Conservation (phyloP, 2,329 filamentous ascomycete genomes). For the Xylariaceae sp. region DNA sequence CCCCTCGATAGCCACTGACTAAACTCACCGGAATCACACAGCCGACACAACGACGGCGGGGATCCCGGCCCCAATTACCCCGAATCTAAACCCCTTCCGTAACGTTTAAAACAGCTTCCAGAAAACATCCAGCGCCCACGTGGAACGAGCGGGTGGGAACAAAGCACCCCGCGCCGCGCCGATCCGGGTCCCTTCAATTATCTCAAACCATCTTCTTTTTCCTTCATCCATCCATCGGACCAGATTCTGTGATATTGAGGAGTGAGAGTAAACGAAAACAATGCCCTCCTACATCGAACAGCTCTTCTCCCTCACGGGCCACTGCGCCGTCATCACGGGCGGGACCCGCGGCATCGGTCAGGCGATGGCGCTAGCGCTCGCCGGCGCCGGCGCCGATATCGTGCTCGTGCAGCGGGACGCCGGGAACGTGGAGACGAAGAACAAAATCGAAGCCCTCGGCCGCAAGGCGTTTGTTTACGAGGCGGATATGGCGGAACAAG, state of each 20-base stretch:
- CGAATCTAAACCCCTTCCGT: not conserved
- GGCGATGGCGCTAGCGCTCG: conserved; percentile 51
- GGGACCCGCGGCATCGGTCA: conserved; percentile 53
- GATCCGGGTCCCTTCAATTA: not conserved
- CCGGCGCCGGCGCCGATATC: conserved; percentile 51
- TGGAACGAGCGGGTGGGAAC: not conserved
- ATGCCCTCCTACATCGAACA: conserved; percentile 22
- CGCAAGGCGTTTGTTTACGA: conserved; percentile 62
- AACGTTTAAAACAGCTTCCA: not conserved
- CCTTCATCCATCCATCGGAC: not conserved
- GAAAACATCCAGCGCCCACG: not conserved
- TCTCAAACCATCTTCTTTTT: too few relatives aligned
- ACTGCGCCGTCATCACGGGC: conserved; percentile 51
- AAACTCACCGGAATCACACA: too few relatives aligned
- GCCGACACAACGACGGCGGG: too few relatives aligned
- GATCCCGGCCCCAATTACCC: not conserved
- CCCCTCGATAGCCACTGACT: too few relatives aligned
- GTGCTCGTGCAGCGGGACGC: conserved; percentile 47
- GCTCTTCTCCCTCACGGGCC: conserved; percentile 48
- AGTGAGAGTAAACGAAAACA: not conserved
- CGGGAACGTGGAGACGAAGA: conserved; percentile 46
- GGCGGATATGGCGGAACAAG: conserved; percentile 58
- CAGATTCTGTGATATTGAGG: too few relatives aligned
- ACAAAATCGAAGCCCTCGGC: conserved; percentile 57
- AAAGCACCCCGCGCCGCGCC: not conserved